Base-by-base conservation (phyloP, 257 asterid genomes). In the Craterostigma plantagineum region DNA sequence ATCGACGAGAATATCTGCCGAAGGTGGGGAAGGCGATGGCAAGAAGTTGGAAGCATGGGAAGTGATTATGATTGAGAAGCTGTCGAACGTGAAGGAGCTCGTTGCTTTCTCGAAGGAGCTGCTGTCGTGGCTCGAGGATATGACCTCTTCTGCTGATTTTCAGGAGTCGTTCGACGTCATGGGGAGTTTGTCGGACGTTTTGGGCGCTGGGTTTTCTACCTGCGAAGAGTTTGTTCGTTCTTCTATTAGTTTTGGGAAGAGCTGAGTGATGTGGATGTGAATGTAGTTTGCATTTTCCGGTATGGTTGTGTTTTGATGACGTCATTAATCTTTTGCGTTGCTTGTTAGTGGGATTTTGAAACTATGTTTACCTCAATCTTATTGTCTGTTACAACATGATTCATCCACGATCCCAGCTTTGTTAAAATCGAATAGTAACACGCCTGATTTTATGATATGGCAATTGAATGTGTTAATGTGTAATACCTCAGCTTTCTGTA, bases 111-210 rank as follows among this genome's bases (percentile, higher is more conserved):
- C 95, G 52, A 80, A 73, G 64, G 96, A 90, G 63, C 51, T 90
- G 62, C 57, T 83, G 27, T 46, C 82, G 1, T 90, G 94, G 95
- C 91, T 90, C 8, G 92, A 79, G 8, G 96, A 75, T 46, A 76
- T 90, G 73, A 65, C 59, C 8, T 66, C 85, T 0, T 73, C 95
- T 8, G 18, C 73, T 5, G 82, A 79, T 63, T 60, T 90, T 14
- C 95, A 75, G 73, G 99, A 83, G 66, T 80, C 92, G 12, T 90
- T 90, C 13, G 94, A 83, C 33, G 58, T 75, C 13, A 75, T 77
- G 1, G 94, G 94, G 16, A 74, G 78, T 30, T 52, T 77, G 56
- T 51, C 77, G 1, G 99, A 83, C 36, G 96, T 72, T 17, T 65
- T 83, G 9, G 62, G 71, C 7, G 67, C 77, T 11, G 95, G 77